These are phyloP conservation scores for Trichoderma guizhouense DNA, from an alignment of 2,329 filamentous ascomycete species.

Conservation along the genomic window DNA sequence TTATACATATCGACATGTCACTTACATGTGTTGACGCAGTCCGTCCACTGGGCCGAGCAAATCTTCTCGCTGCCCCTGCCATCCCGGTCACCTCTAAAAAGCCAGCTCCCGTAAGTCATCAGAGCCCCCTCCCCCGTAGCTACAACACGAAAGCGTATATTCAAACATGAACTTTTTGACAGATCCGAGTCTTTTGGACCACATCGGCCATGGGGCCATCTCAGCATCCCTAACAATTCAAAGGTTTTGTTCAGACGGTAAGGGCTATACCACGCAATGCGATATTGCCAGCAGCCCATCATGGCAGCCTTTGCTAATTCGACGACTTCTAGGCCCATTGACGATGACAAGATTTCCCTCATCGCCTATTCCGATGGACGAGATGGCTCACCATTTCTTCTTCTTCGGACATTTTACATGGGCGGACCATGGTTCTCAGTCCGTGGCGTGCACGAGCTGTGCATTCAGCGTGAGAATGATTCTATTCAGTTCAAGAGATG, in stretches of 20 bases:
- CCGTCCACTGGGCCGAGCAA: conserved; percentile 57
- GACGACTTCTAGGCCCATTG: conserved; percentile 44
- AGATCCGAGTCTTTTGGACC: conserved; percentile 49
- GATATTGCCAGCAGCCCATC: conserved; percentile 3
- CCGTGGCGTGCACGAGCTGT: conserved; percentile 53
- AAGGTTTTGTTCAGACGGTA: conserved; percentile 56
- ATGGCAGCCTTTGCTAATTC: conserved; percentile 6
- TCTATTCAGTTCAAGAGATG: conserved; percentile 52
- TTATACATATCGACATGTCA: not conserved
- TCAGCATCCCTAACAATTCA: conserved; percentile 45
- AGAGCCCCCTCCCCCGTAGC: no score
- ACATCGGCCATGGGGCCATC: conserved; percentile 40
- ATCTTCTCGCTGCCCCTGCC: conserved; percentile 56
- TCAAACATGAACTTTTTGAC: not conserved
- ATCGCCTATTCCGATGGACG: conserved; percentile 48
- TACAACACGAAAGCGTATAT: conserved; percentile 1
- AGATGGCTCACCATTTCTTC: conserved; percentile 45
- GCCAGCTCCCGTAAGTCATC: conserved; percentile 32
- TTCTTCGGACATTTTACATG: conserved; percentile 43
- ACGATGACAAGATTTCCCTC: conserved; percentile 53
- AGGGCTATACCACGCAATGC: conserved; percentile 1
- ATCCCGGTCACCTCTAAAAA: conserved; percentile 48
- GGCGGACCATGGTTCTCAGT: conserved; percentile 46
- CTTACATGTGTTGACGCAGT: conserved; percentile 33
- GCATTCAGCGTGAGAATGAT: conserved; percentile 47